Conservation (phyloP, 2,329 filamentous ascomycete species). For the Neonectria punicea region DNA sequence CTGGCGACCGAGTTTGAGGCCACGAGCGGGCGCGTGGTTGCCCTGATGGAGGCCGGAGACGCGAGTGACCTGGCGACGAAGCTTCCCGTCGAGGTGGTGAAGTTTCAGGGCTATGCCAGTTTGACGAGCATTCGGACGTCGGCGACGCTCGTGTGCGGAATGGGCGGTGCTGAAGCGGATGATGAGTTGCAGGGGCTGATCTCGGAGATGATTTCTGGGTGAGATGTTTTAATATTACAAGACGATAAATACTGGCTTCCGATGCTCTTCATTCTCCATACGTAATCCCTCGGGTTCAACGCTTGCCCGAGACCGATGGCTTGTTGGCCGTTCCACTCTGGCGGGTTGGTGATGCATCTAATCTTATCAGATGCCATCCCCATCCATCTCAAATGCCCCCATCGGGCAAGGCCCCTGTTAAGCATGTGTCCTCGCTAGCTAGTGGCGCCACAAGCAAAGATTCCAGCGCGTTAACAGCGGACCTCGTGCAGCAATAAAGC, state of each 20-base stretch:
- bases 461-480: background rate
- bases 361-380: conserved; percentile 23
- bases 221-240: background rate
- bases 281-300: background rate
- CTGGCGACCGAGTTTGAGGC: conserved; percentile 30
- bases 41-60: conserved; percentile 18
- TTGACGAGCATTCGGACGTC: conserved; percentile 35
- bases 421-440: background rate
- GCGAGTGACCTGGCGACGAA: background rate
- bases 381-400: background rate
- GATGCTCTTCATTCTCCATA: background rate
- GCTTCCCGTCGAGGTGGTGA: conserved; percentile 31
- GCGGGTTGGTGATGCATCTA: conserved; percentile 11
- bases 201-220: conserved; percentile 15
- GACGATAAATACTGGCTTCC: background rate
- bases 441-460: background rate
- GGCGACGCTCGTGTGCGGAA: background rate
- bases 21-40: conserved; percentile 26
- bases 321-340: background rate
- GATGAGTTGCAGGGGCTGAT: conserved; percentile 18
- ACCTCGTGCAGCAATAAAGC: background rate
- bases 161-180: conserved; percentile 6
- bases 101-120: conserved; percentile 32
- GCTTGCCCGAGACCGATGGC: background rate
- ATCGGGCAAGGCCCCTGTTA: conserved; percentile 1